Base-by-base conservation (phyloP, 495 filamentous ascomycete species). In the Rhizodiscina lignyota region DNA sequence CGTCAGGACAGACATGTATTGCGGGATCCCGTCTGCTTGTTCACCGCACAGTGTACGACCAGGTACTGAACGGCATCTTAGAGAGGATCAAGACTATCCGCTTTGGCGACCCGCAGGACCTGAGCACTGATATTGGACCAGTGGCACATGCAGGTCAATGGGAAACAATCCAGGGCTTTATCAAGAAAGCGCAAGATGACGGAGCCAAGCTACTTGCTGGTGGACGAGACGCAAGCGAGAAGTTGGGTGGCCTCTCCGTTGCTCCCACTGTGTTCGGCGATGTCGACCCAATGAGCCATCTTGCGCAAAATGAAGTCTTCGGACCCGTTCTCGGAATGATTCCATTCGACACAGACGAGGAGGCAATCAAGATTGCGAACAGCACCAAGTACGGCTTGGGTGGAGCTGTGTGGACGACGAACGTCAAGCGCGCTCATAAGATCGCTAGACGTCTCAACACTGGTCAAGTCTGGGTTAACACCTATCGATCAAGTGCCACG, bases 321-420 rank as follows among this genome's bases (percentile, higher is more conserved):
- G 80, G 82, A 1, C 80, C 80, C 2, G 82, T 86, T 22, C 73
- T 86, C 62, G 66, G 69, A 15, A 71, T 86, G 30, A 53, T 82
- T 17, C 57, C 71, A 30, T 86, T 82, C 47, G 58, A 70, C 5
- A 64, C 60, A 11, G 67, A 83, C 27, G 74, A 77, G 37, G 77
- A 85, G 56, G 82, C 78, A 5, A 56, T 94, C 35, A 45, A 51
- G 34, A 67, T 85, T 30, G 84, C 86, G 11, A 94, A 94, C 56
- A 61, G 77, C 42, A 89, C 83, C 21, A 69, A 79, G 41, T 72
- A 87, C 29, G 86, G 86, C 16, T 74, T 93, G 4, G 72, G 71
- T 2, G 74, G 81, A 3, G 80, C 82, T n/a, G 75, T 96, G 29
- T 94, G 93, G 53, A 91, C 84, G 2, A 72, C 71, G 51, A 68